phyloP scores from a whole-genome alignment of 2,329 filamentous ascomycete genomes.

The Tolypocladium ophioglossoides region DNA sequence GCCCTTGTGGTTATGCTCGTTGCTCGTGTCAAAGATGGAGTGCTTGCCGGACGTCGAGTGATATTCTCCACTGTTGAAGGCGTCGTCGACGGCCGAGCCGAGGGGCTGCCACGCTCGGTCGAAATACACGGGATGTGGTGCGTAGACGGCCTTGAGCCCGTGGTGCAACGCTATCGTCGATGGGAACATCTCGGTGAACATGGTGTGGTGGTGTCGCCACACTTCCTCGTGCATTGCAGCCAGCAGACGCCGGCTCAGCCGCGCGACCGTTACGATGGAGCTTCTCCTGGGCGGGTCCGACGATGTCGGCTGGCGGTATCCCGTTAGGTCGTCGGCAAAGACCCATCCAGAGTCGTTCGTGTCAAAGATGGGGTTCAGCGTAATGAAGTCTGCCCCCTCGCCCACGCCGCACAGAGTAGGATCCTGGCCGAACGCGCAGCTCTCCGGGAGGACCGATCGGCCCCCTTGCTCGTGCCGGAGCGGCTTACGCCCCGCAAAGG shows the following conservation, averaged over 20 bases:
- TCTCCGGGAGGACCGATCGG: slow-evolving; percentile 41
- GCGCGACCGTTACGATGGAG: slow-evolving; percentile 61
- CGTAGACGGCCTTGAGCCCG: slow-evolving; percentile 68
- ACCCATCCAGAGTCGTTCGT: slow-evolving; percentile 62
- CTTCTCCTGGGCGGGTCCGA: slow-evolving; percentile 48
- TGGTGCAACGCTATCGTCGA: slow-evolving; percentile 61
- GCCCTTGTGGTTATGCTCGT: slow-evolving; percentile 76
- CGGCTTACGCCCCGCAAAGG: slow-evolving; percentile 34
- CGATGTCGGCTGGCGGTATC: slow-evolving; percentile 45
- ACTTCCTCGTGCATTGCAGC: slow-evolving; percentile 67
- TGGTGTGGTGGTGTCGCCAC: slow-evolving; percentile 54
- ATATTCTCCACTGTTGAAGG: slow-evolving; percentile 69
- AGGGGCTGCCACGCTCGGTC: slow-evolving; percentile 65
- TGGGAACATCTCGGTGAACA: slow-evolving; percentile 76
- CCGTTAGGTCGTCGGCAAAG: slow-evolving; percentile 58
- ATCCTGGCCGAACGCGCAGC: slow-evolving; percentile 43
- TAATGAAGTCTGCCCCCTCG: slow-evolving; percentile 66
- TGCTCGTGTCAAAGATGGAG: slow-evolving; percentile 54
- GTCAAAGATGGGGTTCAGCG: slow-evolving; percentile 68
- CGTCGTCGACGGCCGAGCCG: slow-evolving; percentile 52
- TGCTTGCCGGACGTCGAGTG: slow-evolving; percentile 54
- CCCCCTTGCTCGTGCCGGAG: slow-evolving; percentile 42
- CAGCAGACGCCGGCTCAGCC: slow-evolving; percentile 56
- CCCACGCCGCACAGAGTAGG: slow-evolving; percentile 50
- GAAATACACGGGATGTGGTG: slow-evolving; percentile 71